phyloP scores from a whole-genome alignment of 1,284 basidiomycete species.

The Omphalotus olearius region DNA sequence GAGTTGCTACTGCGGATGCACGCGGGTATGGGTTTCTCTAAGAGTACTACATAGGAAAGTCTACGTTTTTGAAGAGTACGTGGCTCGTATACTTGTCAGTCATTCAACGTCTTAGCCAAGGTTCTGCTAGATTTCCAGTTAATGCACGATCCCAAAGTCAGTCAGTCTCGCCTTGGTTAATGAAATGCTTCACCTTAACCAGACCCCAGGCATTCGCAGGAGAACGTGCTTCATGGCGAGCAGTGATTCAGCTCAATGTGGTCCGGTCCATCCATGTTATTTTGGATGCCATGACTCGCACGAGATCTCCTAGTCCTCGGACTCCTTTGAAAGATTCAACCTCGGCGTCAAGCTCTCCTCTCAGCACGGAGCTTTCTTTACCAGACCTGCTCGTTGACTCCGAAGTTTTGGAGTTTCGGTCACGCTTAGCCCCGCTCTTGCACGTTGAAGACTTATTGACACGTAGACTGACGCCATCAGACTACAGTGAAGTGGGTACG shows the following conservation, averaged over 20 bases:
- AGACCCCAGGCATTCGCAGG: slow-evolving; percentile 39
- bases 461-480: slow-evolving; percentile 41
- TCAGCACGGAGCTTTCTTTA: slow-evolving; percentile 15
- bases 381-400: slow-evolving; percentile 32
- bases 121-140: slow-evolving; percentile 55
- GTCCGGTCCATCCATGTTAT: slow-evolving; percentile 64
- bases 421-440: slow-evolving; percentile 53
- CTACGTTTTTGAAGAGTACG: slow-evolving; percentile 60
- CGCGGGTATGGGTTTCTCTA: background rate
- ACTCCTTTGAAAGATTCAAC: slow-evolving; percentile 9
- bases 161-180: slow-evolving; percentile 23
- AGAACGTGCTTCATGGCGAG: slow-evolving; percentile 64
- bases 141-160: slow-evolving; percentile 55
- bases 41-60: slow-evolving; percentile 42
- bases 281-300: slow-evolving; percentile 50
- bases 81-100: slow-evolving; percentile 1
- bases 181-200: slow-evolving; percentile 5
- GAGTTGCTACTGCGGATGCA: slow-evolving; percentile 16
- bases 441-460: slow-evolving; percentile 57
- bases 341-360: slow-evolving; percentile 19
- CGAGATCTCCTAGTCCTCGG: slow-evolving; percentile 21
- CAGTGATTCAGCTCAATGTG: slow-evolving; percentile 70
- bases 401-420: slow-evolving; percentile 50
- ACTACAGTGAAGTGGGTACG: slow-evolving; percentile 26
- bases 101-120: background rate